Conservation (phyloP, 2,329 filamentous ascomycete genomes). For the Sordariomycetes sp. region DNA sequence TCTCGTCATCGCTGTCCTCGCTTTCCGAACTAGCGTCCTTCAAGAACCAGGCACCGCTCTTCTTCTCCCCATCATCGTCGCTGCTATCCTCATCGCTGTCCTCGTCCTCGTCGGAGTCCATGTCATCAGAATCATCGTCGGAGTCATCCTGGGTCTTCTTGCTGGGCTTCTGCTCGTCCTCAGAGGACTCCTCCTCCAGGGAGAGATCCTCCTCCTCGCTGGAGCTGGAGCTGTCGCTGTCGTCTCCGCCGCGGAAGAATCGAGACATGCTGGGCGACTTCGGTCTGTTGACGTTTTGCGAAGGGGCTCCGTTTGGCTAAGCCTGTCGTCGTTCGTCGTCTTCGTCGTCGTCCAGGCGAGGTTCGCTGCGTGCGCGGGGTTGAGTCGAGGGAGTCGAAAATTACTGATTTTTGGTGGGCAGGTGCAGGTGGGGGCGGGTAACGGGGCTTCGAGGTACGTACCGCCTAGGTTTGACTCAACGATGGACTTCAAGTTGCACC, state of each 20-base stretch:
- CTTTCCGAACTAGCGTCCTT: slow-evolving; percentile 62
- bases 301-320: slow-evolving; percentile 3
- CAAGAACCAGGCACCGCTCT: slow-evolving; percentile 77
- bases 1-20: slow-evolving; percentile 81
- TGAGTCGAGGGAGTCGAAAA: slow-evolving; percentile 23
- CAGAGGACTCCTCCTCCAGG: slow-evolving; percentile 36
- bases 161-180: slow-evolving; percentile 5
- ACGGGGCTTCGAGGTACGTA: background rate
- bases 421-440: slow-evolving; percentile 16
- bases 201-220: slow-evolving; percentile 96
- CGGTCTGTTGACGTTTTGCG: slow-evolving; percentile 3
- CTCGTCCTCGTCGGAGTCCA: slow-evolving; percentile 37
- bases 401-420: slow-evolving; percentile 32
- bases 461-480: too few relatives aligned
- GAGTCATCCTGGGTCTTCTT: slow-evolving; percentile 36
- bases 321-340: background rate
- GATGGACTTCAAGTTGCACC: too few relatives aligned
- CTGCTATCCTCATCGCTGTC: slow-evolving; percentile 53
- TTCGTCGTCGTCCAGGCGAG: background rate
- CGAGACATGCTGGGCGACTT: slow-evolving; percentile 66
- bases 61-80: slow-evolving; percentile 47
- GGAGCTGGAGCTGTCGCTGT: slow-evolving; percentile 92
- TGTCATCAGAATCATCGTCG: slow-evolving; percentile 40
- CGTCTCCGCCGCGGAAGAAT: slow-evolving; percentile 87
- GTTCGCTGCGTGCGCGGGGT: slow-evolving; percentile 24